Conservation (phyloP, 2,329 filamentous ascomycete species). For the Sphaerulina musiva region DNA sequence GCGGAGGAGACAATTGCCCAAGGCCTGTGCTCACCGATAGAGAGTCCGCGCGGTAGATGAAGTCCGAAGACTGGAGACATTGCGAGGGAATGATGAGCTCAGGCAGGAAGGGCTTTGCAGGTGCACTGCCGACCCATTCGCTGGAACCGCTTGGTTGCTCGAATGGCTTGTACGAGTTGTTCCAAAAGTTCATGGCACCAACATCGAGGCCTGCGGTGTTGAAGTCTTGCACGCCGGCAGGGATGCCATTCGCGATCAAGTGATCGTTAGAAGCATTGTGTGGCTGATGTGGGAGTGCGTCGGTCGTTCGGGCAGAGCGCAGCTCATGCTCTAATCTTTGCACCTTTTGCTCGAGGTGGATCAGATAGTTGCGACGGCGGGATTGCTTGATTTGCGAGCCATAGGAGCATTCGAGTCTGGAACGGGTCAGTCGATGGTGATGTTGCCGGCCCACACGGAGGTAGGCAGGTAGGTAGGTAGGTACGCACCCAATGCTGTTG, state of each 20-base stretch:
- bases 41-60: slow-evolving; percentile 2
- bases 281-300: background rate
- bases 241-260: background rate
- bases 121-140: slow-evolving; percentile 3
- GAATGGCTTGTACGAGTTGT: slow-evolving; percentile 7
- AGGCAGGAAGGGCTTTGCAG: slow-evolving; percentile 2
- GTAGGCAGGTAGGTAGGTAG: no score
- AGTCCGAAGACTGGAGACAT: slow-evolving; percentile 5
- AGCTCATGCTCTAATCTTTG: slow-evolving; percentile 9
- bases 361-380: slow-evolving; percentile 8
- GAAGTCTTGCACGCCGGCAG: slow-evolving; percentile 4
- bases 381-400: slow-evolving; percentile 14
- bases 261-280: slow-evolving; percentile 1
- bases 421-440: background rate
- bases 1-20: no score
- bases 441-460: no score
- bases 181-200: slow-evolving; percentile 2
- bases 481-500: slow-evolving; percentile 8
- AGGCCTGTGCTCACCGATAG: background rate
- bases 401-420: slow-evolving; percentile 14
- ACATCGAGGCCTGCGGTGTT: background rate
- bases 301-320: background rate
- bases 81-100: slow-evolving; percentile 2
- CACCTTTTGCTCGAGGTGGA: slow-evolving; percentile 13
- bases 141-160: slow-evolving; percentile 2